Conservation (phyloP, 2,329 filamentous ascomycete species). For the Dissoconium aciculare region DNA sequence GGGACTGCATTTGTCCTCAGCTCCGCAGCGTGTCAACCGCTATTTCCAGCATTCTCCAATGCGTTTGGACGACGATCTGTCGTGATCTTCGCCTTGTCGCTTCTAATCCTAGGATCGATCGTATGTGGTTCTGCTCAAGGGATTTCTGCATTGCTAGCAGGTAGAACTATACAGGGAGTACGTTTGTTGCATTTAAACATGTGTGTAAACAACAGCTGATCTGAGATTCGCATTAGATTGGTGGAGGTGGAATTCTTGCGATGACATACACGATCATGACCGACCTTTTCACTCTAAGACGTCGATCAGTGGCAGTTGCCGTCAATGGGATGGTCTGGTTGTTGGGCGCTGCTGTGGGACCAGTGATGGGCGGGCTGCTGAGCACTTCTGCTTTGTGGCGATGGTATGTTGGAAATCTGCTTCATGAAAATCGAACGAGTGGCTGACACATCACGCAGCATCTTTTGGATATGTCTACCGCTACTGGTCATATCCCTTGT, state of each 20-base stretch:
- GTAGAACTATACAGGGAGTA: conserved; percentile 27
- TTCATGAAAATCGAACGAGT: too few relatives aligned
- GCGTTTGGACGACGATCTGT: conserved; percentile 28
- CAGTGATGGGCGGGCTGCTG: conserved; percentile 37
- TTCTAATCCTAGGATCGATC: conserved; percentile 26
- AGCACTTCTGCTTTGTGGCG: conserved; percentile 39
- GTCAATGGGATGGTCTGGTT: conserved; percentile 37
- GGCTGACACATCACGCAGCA: background rate
- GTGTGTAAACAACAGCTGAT: too few relatives aligned
- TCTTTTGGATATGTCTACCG: conserved; percentile 5
- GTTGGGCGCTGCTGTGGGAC: conserved; percentile 40
- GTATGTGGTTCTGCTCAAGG: conserved; percentile 25
- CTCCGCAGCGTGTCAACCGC: conserved; percentile 28
- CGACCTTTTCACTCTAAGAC: conserved; percentile 31
- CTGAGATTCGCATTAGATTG: too few relatives aligned
- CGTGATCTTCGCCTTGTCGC: conserved; percentile 22
- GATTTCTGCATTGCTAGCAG: conserved; percentile 25
- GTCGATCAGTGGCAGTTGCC: conserved; percentile 30
- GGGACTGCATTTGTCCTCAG: conserved; percentile 28
- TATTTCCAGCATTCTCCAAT: conserved; percentile 27
- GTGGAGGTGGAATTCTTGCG: conserved; percentile 29
- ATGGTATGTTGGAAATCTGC: conserved; percentile 37
- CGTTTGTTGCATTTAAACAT: too few relatives aligned
- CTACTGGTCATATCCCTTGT: conserved; percentile 3
- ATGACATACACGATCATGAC: conserved; percentile 29